Conservation (phyloP, 352 stramenopile genomes). For the Phytophthora citrophthora region DNA sequence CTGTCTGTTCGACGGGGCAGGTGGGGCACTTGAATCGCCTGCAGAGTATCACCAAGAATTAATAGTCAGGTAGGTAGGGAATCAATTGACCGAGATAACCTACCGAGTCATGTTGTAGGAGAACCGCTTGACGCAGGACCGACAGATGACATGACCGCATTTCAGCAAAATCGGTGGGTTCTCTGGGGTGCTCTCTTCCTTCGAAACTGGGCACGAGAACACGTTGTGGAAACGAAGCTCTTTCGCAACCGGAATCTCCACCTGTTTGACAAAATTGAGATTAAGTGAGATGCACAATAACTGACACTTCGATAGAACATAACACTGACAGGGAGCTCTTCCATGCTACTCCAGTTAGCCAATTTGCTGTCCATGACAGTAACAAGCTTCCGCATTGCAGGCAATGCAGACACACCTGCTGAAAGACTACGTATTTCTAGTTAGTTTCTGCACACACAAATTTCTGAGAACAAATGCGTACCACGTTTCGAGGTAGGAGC, state of each 20-base stretch:
- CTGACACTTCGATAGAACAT: not conserved
- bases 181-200: slow-evolving; percentile 84
- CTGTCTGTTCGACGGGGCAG: slow-evolving; percentile 83
- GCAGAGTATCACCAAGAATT: slow-evolving; percentile 6
- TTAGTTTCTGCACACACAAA: slow-evolving; percentile 8
- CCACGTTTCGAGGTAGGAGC: slow-evolving; percentile 80
- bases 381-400: slow-evolving; percentile 82
- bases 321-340: slow-evolving; percentile 69
- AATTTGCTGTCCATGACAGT: slow-evolving; percentile 83
- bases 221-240: slow-evolving; percentile 88
- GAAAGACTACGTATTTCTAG: slow-evolving; percentile 54
- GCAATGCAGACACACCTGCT: slow-evolving; percentile 69
- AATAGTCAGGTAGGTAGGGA: slow-evolving; percentile 6
- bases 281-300: slow-evolving; percentile 3
- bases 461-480: slow-evolving; percentile 19
- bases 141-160: slow-evolving; percentile 88
- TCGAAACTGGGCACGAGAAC: slow-evolving; percentile 88
- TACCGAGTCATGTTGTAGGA: slow-evolving; percentile 83
- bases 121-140: slow-evolving; percentile 81
- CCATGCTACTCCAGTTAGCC: slow-evolving; percentile 72
- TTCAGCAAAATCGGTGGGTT: slow-evolving; percentile 89
- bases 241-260: slow-evolving; percentile 82
- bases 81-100: slow-evolving; percentile 3
- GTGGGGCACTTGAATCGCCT: slow-evolving; percentile 90
- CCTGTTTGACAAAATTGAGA: slow-evolving; percentile 26